Evolutionary conservation across 139 green algal species (phyloP), one percentile per base, ranked within the genome.

Genomic region (Closterium sp.): DNA sequence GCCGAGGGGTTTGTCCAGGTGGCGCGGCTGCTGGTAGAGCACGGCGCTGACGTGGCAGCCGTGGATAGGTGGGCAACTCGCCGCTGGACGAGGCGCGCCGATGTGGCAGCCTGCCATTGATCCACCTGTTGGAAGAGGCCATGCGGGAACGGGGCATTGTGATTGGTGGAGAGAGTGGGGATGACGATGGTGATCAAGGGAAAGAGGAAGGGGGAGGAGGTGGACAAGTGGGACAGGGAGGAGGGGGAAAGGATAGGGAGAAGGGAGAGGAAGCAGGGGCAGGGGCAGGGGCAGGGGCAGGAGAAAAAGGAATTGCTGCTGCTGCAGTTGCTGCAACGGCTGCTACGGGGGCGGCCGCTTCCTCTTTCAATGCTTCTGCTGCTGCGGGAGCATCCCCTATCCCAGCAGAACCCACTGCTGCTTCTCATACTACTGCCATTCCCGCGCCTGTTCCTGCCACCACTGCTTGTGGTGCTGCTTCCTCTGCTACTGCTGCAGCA

Each of bases 1-100:
- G 89, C 92, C 33, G 92, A 94, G 66, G 92, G 92, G 6, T 86
- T 88, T 25, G 12, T 93, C 31, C 69, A 83, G 33, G 64, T 90
- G 86, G 32, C 43, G 43, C 33, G 33, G 25, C 2, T 93, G 21
- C 85, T 93, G 34, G 85, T 93, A 31, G 66, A 85, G 10, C 32
- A 85, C 10, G 90, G 90, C 2, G 90, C 90, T 25, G 85, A 93
- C 43, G 85, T 93, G 81, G 30, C 30, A 4, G 89, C 89, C 4
- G 43, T 64, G 19, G 88, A 91, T 64, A 87, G 88, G 88, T 91
- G 88, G 88, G 89, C 23, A 88, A 88, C 89, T 89, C 84, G 25
- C 8, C 89, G 4, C 35, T 92, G 69, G 89, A 92, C 25, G 89
- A 92, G 84, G 89, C 89, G 23, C 81, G 84, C 30, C 33, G 21